Percentiles rank a stretch among this genome's conserved stretches.
Evolutionary conservation across 495 filamentous ascomycete genomes (phyloP).

Genomic region (Venustampulla echinocandica): DNA sequence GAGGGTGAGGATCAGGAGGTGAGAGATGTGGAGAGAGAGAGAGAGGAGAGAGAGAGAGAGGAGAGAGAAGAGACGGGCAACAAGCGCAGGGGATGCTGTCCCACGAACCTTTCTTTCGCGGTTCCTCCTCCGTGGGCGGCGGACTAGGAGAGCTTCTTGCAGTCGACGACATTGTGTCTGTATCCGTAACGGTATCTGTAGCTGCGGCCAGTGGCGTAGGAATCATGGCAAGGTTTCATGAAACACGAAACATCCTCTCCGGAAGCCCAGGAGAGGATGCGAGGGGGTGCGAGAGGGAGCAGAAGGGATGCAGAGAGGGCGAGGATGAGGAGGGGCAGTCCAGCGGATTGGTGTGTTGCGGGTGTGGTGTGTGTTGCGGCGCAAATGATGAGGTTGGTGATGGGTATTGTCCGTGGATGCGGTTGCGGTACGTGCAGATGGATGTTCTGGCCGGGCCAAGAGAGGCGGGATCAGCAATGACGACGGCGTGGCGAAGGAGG

Average conservation of each 20-base stretch:
- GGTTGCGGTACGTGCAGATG: neutral
- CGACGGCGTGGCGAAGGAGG: neutral
- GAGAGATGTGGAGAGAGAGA: no score
- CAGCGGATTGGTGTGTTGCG: no score
- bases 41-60: no score
- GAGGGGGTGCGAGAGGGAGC: no score
- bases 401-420: neutral
- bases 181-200: neutral
- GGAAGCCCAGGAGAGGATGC: no score
- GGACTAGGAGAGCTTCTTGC: conserved; percentile 15
- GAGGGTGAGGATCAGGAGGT: no score
- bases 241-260: conserved; percentile 1
- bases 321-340: no score
- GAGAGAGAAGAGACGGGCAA: no score
- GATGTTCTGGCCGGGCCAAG: neutral
- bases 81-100: neutral
- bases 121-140: conserved; percentile 14
- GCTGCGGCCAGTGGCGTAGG: no score
- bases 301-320: no score
- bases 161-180: conserved; percentile 13
- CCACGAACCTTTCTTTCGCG: conserved; percentile 20
- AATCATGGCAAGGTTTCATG: no score
- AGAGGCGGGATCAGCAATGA: neutral
- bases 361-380: no score
- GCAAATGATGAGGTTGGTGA: neutral